Evolutionary conservation across 352 stramenopile species (phyloP).

Genomic region (Pythium monospermum): DNA sequence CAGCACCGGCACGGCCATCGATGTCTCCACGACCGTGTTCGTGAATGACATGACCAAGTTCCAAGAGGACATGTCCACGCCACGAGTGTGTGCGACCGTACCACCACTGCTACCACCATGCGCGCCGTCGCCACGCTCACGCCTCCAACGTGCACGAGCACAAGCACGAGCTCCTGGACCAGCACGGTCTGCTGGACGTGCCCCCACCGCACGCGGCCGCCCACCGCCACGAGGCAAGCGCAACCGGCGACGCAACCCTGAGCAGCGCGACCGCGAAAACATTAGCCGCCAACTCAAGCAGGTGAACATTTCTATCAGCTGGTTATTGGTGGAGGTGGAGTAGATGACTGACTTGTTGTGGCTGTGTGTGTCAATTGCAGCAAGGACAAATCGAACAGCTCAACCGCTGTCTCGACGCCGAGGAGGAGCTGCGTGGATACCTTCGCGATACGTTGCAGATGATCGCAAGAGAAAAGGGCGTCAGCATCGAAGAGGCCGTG

Average conservation of each 20-base stretch:
- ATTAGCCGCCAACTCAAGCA: conserved; percentile 16
- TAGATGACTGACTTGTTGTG: neutral
- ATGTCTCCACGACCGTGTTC: no score
- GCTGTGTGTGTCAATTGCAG: neutral
- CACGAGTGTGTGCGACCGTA: no score
- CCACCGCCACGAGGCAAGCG: neutral
- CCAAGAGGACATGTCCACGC: no score
- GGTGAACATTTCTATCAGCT: conserved; percentile 2
- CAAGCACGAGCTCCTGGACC: no score
- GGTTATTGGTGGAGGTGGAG: neutral
- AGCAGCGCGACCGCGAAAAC: conserved; percentile 19
- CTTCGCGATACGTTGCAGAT: conserved; percentile 1
- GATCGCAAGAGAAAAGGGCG: neutral
- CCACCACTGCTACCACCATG: no score
- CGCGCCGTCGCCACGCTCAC: no score
- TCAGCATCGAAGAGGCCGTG: conserved; percentile 4
- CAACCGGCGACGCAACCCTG: conserved; percentile 2
- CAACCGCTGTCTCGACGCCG: conserved; percentile 5
- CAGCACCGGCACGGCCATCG: neutral
- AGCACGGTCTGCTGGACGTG: no score
- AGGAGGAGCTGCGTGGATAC: conserved; percentile 3
- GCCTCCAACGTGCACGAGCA: no score
- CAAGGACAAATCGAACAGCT: neutral
- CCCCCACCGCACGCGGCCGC: no score
- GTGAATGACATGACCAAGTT: no score